These are phyloP conservation scores for Dipteronia dyeriana DNA, from an alignment of 345 rosid genomes.

Conservation along the genomic window DNA sequence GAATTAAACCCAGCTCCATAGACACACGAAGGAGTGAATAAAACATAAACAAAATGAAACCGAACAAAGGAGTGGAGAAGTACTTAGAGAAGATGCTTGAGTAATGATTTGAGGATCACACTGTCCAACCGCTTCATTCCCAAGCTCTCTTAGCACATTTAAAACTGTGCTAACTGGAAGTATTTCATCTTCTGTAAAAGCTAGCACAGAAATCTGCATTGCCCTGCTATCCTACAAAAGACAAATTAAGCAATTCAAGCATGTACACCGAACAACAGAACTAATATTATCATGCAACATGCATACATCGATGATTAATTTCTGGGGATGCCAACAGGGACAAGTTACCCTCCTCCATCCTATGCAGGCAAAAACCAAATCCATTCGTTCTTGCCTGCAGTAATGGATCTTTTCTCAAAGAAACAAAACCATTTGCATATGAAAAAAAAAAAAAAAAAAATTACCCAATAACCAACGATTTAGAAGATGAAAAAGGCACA, in stretches of 20 bases:
- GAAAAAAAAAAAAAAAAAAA: too few species aligned
- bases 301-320: not conserved
- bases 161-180: constrained; percentile 29
- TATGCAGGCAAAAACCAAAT: not conserved
- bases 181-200: constrained; percentile 40
- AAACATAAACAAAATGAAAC: not conserved
- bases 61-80: not conserved
- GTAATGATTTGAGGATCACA: constrained; percentile 48
- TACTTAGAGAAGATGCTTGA: constrained; percentile 50
- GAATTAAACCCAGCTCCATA: too few species aligned
- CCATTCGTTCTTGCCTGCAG: not conserved
- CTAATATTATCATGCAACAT: not conserved
- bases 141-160: constrained; percentile 31
- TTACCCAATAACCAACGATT: too few species aligned
- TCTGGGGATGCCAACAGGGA: too few species aligned
- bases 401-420: too few species aligned
- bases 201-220: constrained; percentile 31
- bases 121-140: constrained; percentile 27
- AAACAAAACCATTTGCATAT: too few species aligned
- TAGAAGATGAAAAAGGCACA: not conserved
- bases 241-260: not conserved
- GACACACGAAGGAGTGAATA: not conserved
- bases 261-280: not conserved
- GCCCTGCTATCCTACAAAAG: constrained; percentile 32
- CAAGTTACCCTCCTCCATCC: not conserved